These are phyloP conservation scores for Aspergillus sp. DNA, from an alignment of 2,329 filamentous ascomycete genomes.

Conservation along the genomic window DNA sequence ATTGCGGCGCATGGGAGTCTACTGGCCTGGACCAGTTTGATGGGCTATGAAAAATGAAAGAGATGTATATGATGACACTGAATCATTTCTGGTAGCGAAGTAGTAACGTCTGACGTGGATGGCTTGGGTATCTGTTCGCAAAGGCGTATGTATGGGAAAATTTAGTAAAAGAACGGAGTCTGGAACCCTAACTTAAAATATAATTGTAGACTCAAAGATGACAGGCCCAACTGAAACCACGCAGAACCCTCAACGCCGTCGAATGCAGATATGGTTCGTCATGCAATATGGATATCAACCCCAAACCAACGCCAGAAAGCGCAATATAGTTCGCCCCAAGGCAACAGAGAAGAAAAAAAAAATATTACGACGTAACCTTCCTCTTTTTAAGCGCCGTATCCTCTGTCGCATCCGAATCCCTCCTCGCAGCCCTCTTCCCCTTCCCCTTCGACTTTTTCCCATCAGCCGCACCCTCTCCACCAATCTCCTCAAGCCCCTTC, in stretches of 20 bases:
- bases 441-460: conserved; percentile 45
- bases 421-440: conserved; percentile 37
- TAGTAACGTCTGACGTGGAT: background rate
- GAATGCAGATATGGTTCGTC: conserved; percentile 17
- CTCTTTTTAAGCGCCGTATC: conserved; percentile 42
- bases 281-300: conserved; percentile 10
- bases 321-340: background rate
- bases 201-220: too few relatives aligned
- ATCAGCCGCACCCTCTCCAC: conserved; percentile 28
- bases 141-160: too few relatives aligned
- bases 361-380: conserved; percentile 25
- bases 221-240: background rate
- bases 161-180: too few relatives aligned
- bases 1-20: conserved; percentile 42
- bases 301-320: conserved; percentile 16
- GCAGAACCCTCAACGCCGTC: conserved; percentile 12
- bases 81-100: background rate
- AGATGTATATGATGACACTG: conserved; percentile 12
- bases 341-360: conserved; percentile 1
- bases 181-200: too few relatives aligned
- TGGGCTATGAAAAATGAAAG: conserved; percentile 16
- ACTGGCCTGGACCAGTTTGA: conserved; percentile 34
- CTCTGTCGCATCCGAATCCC: conserved; percentile 42
- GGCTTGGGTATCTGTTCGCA: background rate
- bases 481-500: conserved; percentile 37